Base-by-base conservation (phyloP, 805 yeast species). In the Wilhelminamyces savonicus region DNA sequence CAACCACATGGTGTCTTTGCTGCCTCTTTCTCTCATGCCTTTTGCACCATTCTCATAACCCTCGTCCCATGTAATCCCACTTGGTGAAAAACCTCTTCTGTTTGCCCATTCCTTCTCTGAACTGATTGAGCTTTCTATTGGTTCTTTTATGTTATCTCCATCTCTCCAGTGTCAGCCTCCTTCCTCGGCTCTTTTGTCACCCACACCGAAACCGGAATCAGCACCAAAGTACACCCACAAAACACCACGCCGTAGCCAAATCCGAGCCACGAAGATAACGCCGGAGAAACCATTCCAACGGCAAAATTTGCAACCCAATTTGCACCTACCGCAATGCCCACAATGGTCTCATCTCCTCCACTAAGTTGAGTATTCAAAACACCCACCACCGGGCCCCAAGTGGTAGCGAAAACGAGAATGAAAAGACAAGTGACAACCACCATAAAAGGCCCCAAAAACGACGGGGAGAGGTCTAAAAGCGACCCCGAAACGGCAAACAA, bases 321-420 rank as follows among this genome's bases (percentile, higher is more conserved):
- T 12, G 40, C 28, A 7, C 45, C 39, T 11, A 43, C 41, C 6
- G 54, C 40, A 15, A 34, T 10, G 20, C 49, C 37, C 23, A 52
- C 40, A 3, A 43, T 37, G 7, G 36, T 13, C 23, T 49, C 44
- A 25, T 45, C 39, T 26, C 52, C 52, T 4, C 33, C 33, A n/a
- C 52, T 44, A 12, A 52, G 23, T 9, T 43, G 41, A 31, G 43
- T 49, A 30, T 44, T 43, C 19, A 50, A 11, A 23, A 54, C 40
- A 4, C 54, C 54, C 11, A 48, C 36, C 14, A 56, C 39, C 3
- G 62, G 61, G 4, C 64, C 62, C 65, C 64, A 57, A 27, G 49
- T 42, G 11, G 39, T 26, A 7, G 60, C 46, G 30, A 50, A 53
- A 4, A 34, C 32, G 11, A 50, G 30, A 21, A 50, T 37, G 24